phyloP scores from a whole-genome alignment of 192 early-diverging fungal species.

The Rhizophlyctis rosea region DNA sequence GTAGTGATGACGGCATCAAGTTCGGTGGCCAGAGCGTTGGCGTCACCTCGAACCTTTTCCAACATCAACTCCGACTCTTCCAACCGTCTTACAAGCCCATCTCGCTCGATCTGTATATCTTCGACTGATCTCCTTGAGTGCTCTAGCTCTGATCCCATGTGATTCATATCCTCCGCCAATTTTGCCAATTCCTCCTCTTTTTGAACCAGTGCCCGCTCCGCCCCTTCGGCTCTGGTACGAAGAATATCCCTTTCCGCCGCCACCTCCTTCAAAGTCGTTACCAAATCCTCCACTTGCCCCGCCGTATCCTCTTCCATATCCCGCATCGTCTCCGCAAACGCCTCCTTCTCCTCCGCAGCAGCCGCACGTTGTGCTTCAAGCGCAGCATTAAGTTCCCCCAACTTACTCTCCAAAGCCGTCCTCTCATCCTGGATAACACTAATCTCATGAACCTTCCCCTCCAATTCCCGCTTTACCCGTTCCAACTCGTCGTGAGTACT shows the following conservation, averaged over 20 bases:
- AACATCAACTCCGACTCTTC: background rate
- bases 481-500: background rate
- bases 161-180: background rate
- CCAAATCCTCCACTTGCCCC: background rate
- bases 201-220: background rate
- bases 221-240: background rate
- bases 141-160: background rate
- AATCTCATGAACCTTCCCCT: background rate
- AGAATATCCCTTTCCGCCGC: slow-evolving; percentile 3
- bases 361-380: background rate
- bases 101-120: background rate
- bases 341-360: background rate
- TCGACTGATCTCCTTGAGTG: background rate
- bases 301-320: background rate
- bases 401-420: background rate
- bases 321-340: background rate
- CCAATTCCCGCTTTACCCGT: background rate
- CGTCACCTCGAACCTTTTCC: background rate
- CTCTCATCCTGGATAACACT: too few species aligned
- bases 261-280: slow-evolving; percentile 3
- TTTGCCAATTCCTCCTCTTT: background rate
- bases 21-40: background rate
- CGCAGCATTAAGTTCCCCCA: background rate
- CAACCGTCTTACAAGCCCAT: background rate
- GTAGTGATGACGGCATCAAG: background rate